Conservation (phyloP, 176 grass and related monocot species). For the Bromus sterilis region DNA sequence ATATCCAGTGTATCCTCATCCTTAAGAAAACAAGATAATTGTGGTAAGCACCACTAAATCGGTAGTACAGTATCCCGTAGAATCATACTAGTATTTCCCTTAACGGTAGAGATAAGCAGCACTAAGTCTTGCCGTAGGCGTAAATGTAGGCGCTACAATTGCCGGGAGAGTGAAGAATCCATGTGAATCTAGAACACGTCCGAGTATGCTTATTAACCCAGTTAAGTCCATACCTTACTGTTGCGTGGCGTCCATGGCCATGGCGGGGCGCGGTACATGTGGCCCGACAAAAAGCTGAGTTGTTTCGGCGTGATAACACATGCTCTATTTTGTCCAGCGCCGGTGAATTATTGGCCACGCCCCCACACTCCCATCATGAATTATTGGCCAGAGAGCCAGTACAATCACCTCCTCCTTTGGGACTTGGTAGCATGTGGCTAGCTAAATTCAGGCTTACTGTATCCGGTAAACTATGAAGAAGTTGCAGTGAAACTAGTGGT, state of each 20-base stretch:
- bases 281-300: conserved; percentile 9
- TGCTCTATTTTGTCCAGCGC: background rate
- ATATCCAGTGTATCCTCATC: conserved; percentile 16
- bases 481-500: background rate
- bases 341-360: background rate
- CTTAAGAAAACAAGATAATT: no score
- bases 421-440: background rate
- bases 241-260: background rate
- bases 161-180: background rate
- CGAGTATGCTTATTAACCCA: background rate
- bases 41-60: no score
- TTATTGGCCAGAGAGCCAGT: background rate
- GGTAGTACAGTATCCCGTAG: no score
- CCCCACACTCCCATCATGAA: background rate
- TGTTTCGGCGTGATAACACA: background rate
- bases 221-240: background rate
- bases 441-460: background rate
- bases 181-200: background rate
- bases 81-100: no score
- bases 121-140: background rate
- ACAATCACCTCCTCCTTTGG: background rate
- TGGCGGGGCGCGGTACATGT: background rate
- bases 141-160: background rate
- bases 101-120: background rate
- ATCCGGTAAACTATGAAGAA: background rate